Base-by-base conservation (phyloP, 805 yeast species). In the Myxozyma melibiosi region DNA sequence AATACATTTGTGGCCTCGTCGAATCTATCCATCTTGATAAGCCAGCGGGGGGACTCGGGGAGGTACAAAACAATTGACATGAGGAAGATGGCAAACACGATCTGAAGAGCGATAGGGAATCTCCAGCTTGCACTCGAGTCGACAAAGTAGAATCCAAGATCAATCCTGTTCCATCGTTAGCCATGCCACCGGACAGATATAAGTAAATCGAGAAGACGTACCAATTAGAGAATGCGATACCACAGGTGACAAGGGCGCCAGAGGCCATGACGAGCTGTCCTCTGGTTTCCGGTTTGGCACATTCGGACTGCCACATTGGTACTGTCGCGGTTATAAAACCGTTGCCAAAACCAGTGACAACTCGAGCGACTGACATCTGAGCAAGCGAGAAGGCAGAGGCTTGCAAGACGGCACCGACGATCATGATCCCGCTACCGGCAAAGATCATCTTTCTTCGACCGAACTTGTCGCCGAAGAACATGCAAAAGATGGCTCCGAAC, bases 31-130 rank as follows among this genome's bases (percentile, higher is more conserved):
- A 85, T 83, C 66, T 83, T 83, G 9, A 92, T 88, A 67, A 81
- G 84, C 75, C 80, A 91, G 61, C 97, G 78, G 0, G 97, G 97
- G 44, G 92, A 83, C 71, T 91, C 97, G 1, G 98, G 97, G 25
- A 91, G 73, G 42, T 83, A 80, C 41, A 81, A 66, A 39, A 76
- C 68, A 30, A 77, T 73, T 18, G 46, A 72, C 50, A 58, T 85
- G 83, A 88, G 75, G 48, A 85, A 70, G 42, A 86, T 72, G 50
- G 88, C 54, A 66, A 85, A 84, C 39, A 85, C 62, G 55, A 82
- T 76, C 74, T 88, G 96, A 68, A 86, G 74, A 2, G 89, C 86
- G 59, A 88, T 80, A 14, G 95, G 94, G 71, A 88, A 79, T 76
- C 95, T 81, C 91, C 92, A 88, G 18, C 83, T 75, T 24, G 77